Evolutionary conservation across 1,139 yeast species (phyloP), one percentile per base, ranked within the genome.

Genomic region (Sugiyamaella neomexicana): DNA sequence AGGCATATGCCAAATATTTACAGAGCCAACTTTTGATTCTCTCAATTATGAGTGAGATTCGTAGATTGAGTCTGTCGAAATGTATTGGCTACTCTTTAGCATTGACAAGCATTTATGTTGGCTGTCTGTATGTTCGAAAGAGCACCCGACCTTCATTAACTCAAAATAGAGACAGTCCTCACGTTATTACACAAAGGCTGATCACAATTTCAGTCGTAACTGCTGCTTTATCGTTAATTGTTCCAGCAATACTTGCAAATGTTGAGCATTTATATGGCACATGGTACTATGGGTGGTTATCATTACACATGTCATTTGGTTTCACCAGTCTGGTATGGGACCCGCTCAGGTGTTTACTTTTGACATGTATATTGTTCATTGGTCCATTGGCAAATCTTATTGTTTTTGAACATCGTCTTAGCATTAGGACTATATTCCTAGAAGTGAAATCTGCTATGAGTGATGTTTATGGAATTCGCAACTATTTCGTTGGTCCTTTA

Each of bases 401-500:
- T 69, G 25, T 58, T 70, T 39, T 68, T 67, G 60, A 62, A 46
- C 41, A 60, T 58, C 50, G 60, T 47, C 60, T 64, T 46, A 54
- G 47, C 53, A 57, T 53, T 62, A 55, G 15, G 41, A 54, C 53
- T 53, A 57, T 54, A 17, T 36, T 46, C 8, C 27, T 36, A 2
- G 64, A 61, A 29, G 39, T 61, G 34, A 47, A 50, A 23, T 38
- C 43, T 9, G 56, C 50, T 10, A 17, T 79, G 31, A 36, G 55
- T 13, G 73, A 75, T 23, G 64, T 82, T 1, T 72, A 75, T 60
- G 87, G 88, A 1, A 52, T 85, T 43, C 73, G 97, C 57, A 86
- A 88, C 67, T 80, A 81, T 57, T 55, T 89, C 0, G 77, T 88
- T 59, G 98, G 96, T 0, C 99, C 99, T 0, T 55, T 88, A 0